These are phyloP conservation scores for Ulota crispa DNA, from an alignment of 225 moss, liverwort and hornwort genomes.

Conservation along the genomic window DNA sequence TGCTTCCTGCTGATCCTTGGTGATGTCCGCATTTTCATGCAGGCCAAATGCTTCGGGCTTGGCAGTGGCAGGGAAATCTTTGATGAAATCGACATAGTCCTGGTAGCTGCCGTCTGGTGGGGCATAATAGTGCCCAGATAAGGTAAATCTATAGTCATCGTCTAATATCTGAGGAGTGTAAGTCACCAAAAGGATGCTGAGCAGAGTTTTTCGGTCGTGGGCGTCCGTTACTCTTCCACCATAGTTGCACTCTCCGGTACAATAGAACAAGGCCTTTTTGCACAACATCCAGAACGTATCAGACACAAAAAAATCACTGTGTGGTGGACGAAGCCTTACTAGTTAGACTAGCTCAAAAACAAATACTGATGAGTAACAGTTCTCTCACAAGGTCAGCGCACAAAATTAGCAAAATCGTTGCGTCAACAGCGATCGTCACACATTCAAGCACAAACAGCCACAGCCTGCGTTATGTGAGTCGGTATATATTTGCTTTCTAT, in stretches of 20 bases:
- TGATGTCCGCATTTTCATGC: slow-evolving; percentile 72
- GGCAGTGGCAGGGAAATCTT: slow-evolving; percentile 59
- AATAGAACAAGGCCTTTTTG: slow-evolving; percentile 57
- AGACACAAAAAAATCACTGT: not conserved
- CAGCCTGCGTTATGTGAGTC: not conserved
- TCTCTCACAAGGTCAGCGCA: not conserved
- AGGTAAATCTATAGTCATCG: slow-evolving; percentile 61
- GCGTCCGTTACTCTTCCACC: slow-evolving; percentile 74
- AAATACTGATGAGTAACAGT: not conserved
- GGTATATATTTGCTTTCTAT: not conserved
- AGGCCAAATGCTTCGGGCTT: slow-evolving; percentile 71
- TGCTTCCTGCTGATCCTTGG: slow-evolving; percentile 72
- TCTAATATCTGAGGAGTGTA: slow-evolving; percentile 59
- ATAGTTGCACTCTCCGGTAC: slow-evolving; percentile 75
- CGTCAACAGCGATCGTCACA: not conserved
- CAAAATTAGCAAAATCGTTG: not conserved
- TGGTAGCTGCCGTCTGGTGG: slow-evolving; percentile 55
- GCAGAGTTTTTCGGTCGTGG: slow-evolving; percentile 62
- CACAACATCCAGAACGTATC: not conserved
- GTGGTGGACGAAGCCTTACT: not conserved
- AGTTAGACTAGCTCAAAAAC: not conserved
- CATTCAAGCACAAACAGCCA: not conserved
- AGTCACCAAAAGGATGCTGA: slow-evolving; percentile 60
- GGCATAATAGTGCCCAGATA: slow-evolving; percentile 60
- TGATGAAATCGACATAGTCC: slow-evolving; percentile 68